Percentiles rank a stretch among this genome's conserved stretches.
Conservation (phyloP, 2,329 filamentous ascomycete genomes). For the Penicillium olsonii region DNA sequence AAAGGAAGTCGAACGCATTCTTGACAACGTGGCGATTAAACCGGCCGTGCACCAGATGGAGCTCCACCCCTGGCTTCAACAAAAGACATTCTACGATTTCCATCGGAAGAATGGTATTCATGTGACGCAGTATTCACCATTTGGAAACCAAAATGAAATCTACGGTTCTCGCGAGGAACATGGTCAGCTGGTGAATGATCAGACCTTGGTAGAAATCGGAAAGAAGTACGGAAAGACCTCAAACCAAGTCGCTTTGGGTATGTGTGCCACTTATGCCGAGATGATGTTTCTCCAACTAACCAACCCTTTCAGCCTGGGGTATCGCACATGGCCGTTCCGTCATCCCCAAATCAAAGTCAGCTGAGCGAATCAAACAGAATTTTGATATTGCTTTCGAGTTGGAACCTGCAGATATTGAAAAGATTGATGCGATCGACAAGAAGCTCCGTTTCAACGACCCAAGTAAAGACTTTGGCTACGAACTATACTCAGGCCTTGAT, state of each 20-base stretch:
- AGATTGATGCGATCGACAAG: conserved; percentile 45
- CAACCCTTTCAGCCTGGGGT: conserved; percentile 43
- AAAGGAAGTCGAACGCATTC: conserved; percentile 47
- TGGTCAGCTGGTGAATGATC: conserved; percentile 22
- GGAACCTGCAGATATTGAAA: conserved; percentile 54
- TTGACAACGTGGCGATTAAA: conserved; percentile 40
- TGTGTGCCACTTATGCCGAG: neutral
- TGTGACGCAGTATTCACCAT: conserved; percentile 22
- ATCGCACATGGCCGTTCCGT: conserved; percentile 47
- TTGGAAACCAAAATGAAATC: conserved; percentile 45
- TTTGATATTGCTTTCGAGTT: conserved; percentile 55
- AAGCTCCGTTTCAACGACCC: conserved; percentile 22
- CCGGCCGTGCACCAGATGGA: conserved; percentile 28
- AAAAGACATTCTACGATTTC: conserved; percentile 17
- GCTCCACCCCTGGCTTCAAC: conserved; percentile 27
- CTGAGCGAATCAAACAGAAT: conserved; percentile 33
- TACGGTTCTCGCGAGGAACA: conserved; percentile 41
- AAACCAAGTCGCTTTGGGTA: conserved; percentile 22
- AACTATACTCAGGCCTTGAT: conserved; percentile 17
- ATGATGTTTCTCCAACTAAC: neutral
- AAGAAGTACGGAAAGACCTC: conserved; percentile 26
- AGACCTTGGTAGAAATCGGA: conserved; percentile 18
- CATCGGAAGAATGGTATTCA: conserved; percentile 22
- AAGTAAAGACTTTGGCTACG: conserved; percentile 15
- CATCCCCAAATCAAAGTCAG: conserved; percentile 47